These are phyloP conservation scores for Paramecium sexaurelia DNA, from an alignment of 73 alveolate genomes.

Conservation along the genomic window DNA sequence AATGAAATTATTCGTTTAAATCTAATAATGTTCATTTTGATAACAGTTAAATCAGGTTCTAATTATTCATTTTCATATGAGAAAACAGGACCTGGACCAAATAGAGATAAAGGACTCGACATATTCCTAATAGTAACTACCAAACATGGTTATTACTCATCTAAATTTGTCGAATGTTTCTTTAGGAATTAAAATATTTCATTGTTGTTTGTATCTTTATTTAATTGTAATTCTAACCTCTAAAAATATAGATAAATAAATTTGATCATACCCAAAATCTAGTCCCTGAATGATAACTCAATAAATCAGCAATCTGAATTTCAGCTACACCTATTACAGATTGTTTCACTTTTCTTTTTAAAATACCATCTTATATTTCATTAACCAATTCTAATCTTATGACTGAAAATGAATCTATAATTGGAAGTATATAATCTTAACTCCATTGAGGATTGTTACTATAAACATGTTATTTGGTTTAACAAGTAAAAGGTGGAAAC, in stretches of 20 bases:
- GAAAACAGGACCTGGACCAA: conserved; percentile 22
- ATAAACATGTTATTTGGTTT: conserved; percentile 42
- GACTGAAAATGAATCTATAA: conserved; percentile 11
- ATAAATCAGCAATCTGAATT: conserved; percentile 10
- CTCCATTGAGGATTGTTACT: conserved; percentile 37
- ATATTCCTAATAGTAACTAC: conserved; percentile 17
- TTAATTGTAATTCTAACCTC: not conserved
- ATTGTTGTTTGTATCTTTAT: not conserved
- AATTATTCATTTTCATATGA: conserved; percentile 31
- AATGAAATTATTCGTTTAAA: conserved; percentile 28
- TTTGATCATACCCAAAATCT: not conserved
- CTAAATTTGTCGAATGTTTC: not conserved
- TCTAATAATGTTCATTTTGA: conserved; percentile 39
- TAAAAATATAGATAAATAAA: not conserved
- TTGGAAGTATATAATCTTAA: conserved; percentile 32
- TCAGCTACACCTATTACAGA: conserved; percentile 37
- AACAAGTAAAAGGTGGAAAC: conserved; percentile 11
- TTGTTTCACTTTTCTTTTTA: conserved; percentile 2
- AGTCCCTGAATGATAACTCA: conserved; percentile 42
- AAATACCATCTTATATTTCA: conserved; percentile 37
- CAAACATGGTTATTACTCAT: not conserved
- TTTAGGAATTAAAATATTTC: not conserved
- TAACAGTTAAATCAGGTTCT: conserved; percentile 25
- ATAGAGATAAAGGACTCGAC: conserved; percentile 35
- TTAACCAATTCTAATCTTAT: not conserved